Evolutionary conservation across 345 rosid genomes (phyloP).

Genomic region (Ceriops tagal): DNA sequence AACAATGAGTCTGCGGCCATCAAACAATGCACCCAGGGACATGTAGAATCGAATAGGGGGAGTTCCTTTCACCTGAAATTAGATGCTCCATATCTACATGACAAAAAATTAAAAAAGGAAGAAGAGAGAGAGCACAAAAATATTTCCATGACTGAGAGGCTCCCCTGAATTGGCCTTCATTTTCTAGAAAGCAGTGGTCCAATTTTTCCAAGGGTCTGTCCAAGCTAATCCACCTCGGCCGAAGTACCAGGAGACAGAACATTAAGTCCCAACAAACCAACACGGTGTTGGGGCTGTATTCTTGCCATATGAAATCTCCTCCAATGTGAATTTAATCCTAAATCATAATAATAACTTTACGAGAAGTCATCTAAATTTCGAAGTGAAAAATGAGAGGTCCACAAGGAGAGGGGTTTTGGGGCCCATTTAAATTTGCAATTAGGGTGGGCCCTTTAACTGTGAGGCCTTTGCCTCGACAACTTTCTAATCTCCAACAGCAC

Average conservation of each 20-base stretch:
- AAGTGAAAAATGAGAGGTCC: slow-evolving; percentile 5
- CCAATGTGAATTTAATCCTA: neutral
- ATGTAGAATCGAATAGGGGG: no score
- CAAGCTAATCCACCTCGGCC: neutral
- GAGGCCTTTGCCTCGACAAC: slow-evolving; percentile 1
- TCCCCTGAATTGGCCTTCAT: neutral
- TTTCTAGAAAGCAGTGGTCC: slow-evolving; percentile 16
- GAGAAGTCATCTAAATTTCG: neutral
- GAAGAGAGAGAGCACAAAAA: no score
- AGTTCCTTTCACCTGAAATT: no score
- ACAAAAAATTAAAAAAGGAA: no score
- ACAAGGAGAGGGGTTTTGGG: neutral
- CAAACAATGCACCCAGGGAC: no score
- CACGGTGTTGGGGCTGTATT: slow-evolving; percentile 21
- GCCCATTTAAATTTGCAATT: neutral
- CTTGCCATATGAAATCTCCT: neutral
- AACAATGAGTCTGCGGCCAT: no score
- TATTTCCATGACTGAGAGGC: no score
- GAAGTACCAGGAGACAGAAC: slow-evolving; percentile 17
- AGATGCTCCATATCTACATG: no score
- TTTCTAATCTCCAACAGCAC: slow-evolving; percentile 1
- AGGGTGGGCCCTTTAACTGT: neutral
- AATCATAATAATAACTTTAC: no score
- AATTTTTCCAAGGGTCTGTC: neutral
- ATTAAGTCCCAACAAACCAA: slow-evolving; percentile 20